phyloP scores from a whole-genome alignment of 805 yeast genomes.

The Huiozyma naganishii region DNA sequence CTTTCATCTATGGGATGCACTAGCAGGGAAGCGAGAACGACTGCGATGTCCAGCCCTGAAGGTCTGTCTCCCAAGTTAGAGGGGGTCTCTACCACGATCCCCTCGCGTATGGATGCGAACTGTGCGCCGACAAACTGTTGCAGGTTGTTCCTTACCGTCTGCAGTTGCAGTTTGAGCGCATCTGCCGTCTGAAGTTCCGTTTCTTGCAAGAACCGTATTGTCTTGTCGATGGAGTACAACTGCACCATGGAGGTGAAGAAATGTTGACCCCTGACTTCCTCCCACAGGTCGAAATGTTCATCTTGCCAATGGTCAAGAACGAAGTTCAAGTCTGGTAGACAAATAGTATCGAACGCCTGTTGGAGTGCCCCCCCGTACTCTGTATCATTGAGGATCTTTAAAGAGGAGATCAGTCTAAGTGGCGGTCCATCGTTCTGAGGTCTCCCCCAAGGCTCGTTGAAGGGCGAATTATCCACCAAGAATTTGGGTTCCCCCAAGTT shows the following conservation, averaged over 20 bases:
- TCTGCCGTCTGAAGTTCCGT: not conserved
- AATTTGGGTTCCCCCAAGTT: conserved; percentile 92
- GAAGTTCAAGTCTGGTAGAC: conserved; percentile 60
- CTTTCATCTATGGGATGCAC: conserved; percentile 34
- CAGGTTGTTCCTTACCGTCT: conserved; percentile 15
- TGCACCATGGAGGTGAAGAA: conserved; percentile 73
- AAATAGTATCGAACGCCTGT: conserved; percentile 20
- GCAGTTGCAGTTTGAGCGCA: conserved; percentile 6
- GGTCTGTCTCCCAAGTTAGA: conserved; percentile 32
- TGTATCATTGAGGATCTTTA: conserved; percentile 36
- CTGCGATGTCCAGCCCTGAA: conserved; percentile 71
- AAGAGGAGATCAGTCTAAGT: conserved; percentile 55
- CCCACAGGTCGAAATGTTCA: conserved; percentile 86
- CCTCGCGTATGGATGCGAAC: conserved; percentile 30
- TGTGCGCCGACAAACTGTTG: conserved; percentile 26
- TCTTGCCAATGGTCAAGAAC: conserved; percentile 50
- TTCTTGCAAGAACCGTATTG: conserved; percentile 21
- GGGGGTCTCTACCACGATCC: conserved; percentile 67
- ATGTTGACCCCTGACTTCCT: conserved; percentile 66
- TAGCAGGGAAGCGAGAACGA: conserved; percentile 36
- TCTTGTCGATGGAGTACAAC: conserved; percentile 45
- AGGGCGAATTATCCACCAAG: conserved; percentile 51
- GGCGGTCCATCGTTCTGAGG: conserved; percentile 97
- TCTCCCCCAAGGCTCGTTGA: conserved; percentile 72
- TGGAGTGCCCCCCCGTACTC: not conserved